These are phyloP conservation scores for Clarireedia monteithiana DNA, from an alignment of 2,329 filamentous ascomycete genomes.

Conservation along the genomic window DNA sequence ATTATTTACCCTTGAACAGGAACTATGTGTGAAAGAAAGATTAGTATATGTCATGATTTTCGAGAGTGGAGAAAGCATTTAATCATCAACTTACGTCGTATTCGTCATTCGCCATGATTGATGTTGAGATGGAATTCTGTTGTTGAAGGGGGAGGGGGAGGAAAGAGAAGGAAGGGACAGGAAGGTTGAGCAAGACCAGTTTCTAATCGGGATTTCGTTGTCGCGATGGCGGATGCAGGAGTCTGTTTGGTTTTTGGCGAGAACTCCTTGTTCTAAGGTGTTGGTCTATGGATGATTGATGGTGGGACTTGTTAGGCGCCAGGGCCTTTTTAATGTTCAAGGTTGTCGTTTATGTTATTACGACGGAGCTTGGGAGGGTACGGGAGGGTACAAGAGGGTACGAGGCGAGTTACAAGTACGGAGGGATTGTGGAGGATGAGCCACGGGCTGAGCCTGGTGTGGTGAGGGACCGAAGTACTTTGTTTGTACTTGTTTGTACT, in stretches of 20 bases:
- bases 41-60: slow-evolving; percentile 26
- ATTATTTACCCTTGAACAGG: slow-evolving; percentile 84
- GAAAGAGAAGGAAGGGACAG: neutral
- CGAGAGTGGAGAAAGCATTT: neutral
- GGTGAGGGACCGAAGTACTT: too few relatives aligned
- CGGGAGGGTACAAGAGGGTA: too few relatives aligned
- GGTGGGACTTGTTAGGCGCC: too few relatives aligned
- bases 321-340: too few relatives aligned
- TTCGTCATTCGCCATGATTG: slow-evolving; percentile 97
- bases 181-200: neutral
- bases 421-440: too few relatives aligned
- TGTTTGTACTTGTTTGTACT: too few relatives aligned
- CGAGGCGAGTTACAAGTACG: too few relatives aligned
- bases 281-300: neutral
- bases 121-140: slow-evolving; percentile 24
- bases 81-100: slow-evolving; percentile 74
- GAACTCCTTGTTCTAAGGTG: neutral
- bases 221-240: slow-evolving; percentile 11
- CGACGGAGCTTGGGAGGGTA: too few relatives aligned
- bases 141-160: slow-evolving; percentile 7
- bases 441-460: too few relatives aligned
- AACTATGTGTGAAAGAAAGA: slow-evolving; percentile 58
- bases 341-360: too few relatives aligned
- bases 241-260: neutral
- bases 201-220: slow-evolving; percentile 8